A percentile compares a stretch with the other conserved stretches of the same genome.
These are phyloP conservation scores for Nakazawaea molendinolei DNA, from an alignment of 805 yeast genomes.

Conservation along the genomic window DNA sequence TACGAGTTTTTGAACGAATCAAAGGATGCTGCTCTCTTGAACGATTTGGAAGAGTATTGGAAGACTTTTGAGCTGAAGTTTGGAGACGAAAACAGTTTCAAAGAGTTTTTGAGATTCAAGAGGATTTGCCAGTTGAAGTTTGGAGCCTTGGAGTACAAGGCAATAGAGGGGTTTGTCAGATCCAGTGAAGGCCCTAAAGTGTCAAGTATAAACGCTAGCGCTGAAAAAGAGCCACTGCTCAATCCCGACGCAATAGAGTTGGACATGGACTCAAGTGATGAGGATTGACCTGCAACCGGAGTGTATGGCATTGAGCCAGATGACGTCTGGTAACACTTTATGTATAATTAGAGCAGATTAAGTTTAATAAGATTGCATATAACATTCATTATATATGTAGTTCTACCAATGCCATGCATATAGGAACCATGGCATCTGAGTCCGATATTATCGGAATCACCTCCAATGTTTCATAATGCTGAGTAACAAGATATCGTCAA, in stretches of 20 bases:
- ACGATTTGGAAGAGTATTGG: constrained; percentile 48
- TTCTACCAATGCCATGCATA: too few relatives aligned
- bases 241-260: constrained; percentile 62
- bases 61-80: constrained; percentile 61
- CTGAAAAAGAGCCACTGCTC: constrained; percentile 6
- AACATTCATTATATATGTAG: too few relatives aligned
- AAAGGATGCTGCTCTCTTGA: constrained; percentile 16
- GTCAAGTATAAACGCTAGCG: constrained; percentile 18
- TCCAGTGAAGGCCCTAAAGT: constrained; percentile 30
- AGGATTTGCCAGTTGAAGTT: constrained; percentile 28
- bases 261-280: constrained; percentile 30
- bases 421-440: too few relatives aligned
- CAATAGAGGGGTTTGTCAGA: constrained; percentile 39
- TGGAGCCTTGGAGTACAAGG: constrained; percentile 10
- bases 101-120: constrained; percentile 63
- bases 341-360: too few relatives aligned
- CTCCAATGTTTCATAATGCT: too few relatives aligned
- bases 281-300: too few relatives aligned
- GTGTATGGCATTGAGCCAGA: too few relatives aligned
- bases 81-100: constrained; percentile 69
- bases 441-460: too few relatives aligned
- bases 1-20: constrained; percentile 30
- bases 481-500: too few relatives aligned
- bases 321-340: too few relatives aligned
- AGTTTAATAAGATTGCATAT: too few relatives aligned